Evolutionary conservation across 1,139 yeast genomes (phyloP), one percentile per base, ranked within the genome.

Genomic region (Zygosaccharomyces pseudobailii): DNA sequence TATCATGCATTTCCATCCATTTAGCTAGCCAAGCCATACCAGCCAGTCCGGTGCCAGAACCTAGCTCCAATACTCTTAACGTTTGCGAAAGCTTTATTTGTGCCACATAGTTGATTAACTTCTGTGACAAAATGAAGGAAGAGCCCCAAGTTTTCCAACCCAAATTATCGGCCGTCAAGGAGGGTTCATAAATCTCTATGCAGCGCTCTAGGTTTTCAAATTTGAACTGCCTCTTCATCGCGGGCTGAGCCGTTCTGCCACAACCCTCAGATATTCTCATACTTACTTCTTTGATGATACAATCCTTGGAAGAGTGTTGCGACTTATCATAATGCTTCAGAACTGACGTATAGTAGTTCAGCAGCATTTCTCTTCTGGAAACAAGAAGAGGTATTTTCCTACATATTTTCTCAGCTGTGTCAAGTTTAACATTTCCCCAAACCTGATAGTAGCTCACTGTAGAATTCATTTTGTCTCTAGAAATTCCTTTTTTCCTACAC

Each of bases 91-190:
- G 27, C 1, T 8, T 40, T 20, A 6, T 22, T 13, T 36, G 32
- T 4, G 48, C 39, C 9, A 58, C 40, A 20, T 51, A 51, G 21
- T 55, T 46, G 19, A 54, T 57, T 17, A 55, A 51, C 27, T 83
- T 67, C 45, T 79, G 76, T 1, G 94, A 76, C 20, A 92, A 69
- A 2, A 87, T 74, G 28, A 87, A 69, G 0, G 97, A 81, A 0
- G 97, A 85, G 0, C 97, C 98, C 98, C 98, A 92, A 0, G 98
- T 92, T 55, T 90, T 89, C 62, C 88, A 74, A 0, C 98, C 98
- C 27, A 92, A 69, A 53, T 85, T 86, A 64, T 92, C 98, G 42
- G 80, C 79, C 0, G 96, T 87, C 51, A 92, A 69, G 0, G 95
- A 81, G 0, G 97, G 97, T 62, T 92, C 98, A 50, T 76, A 75